A percentile compares a stretch with the other conserved stretches of the same genome.
These are phyloP conservation scores for Murraya paniculata DNA, from an alignment of 345 rosid species.

Conservation along the genomic window DNA sequence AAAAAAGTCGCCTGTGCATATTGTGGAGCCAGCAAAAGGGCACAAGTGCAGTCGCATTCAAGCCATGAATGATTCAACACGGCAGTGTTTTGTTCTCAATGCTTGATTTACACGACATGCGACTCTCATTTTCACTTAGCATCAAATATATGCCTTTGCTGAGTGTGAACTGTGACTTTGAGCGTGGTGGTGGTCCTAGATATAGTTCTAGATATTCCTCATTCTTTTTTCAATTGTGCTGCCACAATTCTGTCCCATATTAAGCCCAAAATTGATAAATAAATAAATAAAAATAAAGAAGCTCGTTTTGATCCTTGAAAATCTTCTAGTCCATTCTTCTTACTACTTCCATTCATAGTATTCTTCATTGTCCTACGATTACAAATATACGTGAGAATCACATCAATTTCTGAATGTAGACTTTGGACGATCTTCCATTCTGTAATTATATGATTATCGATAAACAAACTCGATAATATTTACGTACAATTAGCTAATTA, in stretches of 20 bases:
- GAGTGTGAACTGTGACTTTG: too few relatives aligned
- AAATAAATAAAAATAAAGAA: too few relatives aligned
- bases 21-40: background rate
- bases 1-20: too few relatives aligned
- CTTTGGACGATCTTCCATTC: background rate
- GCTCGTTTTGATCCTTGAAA: background rate
- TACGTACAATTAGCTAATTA: too few relatives aligned
- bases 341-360: background rate
- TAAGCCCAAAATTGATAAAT: too few relatives aligned
- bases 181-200: background rate
- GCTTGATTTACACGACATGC: background rate
- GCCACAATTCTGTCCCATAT: background rate
- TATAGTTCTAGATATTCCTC: background rate
- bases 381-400: background rate
- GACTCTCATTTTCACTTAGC: background rate
- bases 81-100: background rate
- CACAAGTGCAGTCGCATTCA: background rate
- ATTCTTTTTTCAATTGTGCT: background rate
- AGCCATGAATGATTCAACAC: background rate
- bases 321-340: background rate
- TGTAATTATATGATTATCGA: too few relatives aligned
- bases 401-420: background rate
- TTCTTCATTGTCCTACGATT: background rate
- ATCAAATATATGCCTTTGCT: background rate
- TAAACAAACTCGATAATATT: too few relatives aligned